A percentile compares a stretch with the other conserved stretches of the same genome.
Evolutionary conservation across 331 rosid genomes (phyloP).

Genomic region (Pyracantha coccinea): DNA sequence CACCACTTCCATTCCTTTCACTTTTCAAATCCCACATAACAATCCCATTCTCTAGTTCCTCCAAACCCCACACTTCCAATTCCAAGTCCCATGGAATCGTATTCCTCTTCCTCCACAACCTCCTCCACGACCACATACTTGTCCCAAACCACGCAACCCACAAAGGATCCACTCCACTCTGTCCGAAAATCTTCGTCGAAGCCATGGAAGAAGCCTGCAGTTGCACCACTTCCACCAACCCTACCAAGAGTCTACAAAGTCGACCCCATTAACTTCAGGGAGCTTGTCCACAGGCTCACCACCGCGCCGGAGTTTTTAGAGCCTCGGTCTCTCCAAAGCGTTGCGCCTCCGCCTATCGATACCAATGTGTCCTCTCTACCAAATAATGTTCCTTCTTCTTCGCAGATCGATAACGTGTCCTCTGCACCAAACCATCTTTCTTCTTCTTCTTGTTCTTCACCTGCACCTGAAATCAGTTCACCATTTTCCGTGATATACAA

Average conservation of each 20-base stretch:
- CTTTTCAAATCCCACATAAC: neutral
- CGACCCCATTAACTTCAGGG: conserved; percentile 62
- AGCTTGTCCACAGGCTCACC: conserved; percentile 72
- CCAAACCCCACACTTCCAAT: neutral
- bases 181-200: conserved; percentile 40
- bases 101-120: neutral
- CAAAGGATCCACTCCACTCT: conserved; percentile 26
- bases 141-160: conserved; percentile 5
- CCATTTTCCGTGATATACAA: conserved; percentile 19
- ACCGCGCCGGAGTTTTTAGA: conserved; percentile 46
- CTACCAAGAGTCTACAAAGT: conserved; percentile 60
- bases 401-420: neutral
- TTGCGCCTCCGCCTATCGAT: conserved; percentile 18
- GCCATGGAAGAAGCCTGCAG: conserved; percentile 58
- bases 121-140: conserved; percentile 18
- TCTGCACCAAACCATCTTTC: neutral
- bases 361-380: neutral
- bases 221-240: conserved; percentile 46
- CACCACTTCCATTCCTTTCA: neutral
- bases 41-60: neutral
- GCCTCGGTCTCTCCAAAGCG: conserved; percentile 13
- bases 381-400: neutral
- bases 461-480: neutral
- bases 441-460: neutral
- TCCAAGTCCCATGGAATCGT: conserved; percentile 32